phyloP scores from a whole-genome alignment of 768 basidiomycete species.

The Trametes cubensis region DNA sequence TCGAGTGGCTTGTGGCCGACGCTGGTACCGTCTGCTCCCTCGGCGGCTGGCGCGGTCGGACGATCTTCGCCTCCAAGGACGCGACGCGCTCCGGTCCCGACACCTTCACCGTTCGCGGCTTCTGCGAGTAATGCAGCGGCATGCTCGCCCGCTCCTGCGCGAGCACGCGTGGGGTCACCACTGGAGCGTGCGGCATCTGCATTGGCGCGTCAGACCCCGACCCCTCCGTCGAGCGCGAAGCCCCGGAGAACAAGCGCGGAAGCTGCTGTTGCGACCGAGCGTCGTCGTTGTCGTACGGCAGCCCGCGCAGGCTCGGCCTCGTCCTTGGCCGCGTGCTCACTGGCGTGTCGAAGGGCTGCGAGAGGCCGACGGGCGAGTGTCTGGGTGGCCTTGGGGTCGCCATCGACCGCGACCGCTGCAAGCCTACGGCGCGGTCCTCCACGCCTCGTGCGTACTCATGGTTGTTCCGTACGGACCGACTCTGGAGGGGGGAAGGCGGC shows the following conservation, averaged over 20 bases:
- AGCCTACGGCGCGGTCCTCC: not conserved
- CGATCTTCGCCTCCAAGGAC: not conserved
- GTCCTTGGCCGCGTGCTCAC: not conserved
- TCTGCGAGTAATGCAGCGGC: conserved; percentile 3
- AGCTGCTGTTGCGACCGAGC: not conserved
- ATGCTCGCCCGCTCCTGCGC: conserved; percentile 6
- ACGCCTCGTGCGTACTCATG: not conserved
- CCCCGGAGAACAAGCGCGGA: not conserved
- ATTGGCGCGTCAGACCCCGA: not conserved
- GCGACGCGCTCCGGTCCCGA: not conserved
- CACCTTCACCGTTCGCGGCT: conserved; percentile 5
- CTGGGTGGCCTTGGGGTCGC: not conserved
- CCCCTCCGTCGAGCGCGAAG: conserved; percentile 2
- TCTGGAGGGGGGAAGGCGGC: conserved; percentile 1
- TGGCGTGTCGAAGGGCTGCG: not conserved
- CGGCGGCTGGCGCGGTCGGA: not conserved
- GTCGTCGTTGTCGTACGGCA: not conserved
- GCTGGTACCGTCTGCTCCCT: too few relatives aligned
- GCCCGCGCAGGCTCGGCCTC: conserved; percentile 1
- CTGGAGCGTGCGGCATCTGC: conserved; percentile 6
- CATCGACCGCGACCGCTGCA: conserved; percentile 6
- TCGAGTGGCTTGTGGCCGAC: too few relatives aligned
- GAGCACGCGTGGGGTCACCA: conserved; percentile 3
- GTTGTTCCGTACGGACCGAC: conserved; percentile 4
- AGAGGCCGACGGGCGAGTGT: not conserved